phyloP scores from a whole-genome alignment of 805 yeast genomes.

The Teunomyces cretensis region DNA sequence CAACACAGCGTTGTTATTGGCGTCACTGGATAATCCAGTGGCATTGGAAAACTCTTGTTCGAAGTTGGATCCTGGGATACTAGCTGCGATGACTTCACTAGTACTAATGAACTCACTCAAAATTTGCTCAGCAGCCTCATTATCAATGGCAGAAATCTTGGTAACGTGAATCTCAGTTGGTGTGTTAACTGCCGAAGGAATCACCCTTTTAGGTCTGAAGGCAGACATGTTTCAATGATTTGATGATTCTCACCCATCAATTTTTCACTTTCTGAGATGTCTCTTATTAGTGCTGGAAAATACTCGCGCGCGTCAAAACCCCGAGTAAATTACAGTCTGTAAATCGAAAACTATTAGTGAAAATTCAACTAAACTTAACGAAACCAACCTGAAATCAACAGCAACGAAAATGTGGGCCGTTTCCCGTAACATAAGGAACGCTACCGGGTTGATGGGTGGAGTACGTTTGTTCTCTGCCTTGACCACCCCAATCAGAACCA shows the following conservation, averaged over 20 bases:
- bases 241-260: not conserved
- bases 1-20: conserved; percentile 40
- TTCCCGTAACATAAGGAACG: conserved; percentile 6
- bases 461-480: conserved; percentile 12
- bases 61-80: conserved; percentile 23
- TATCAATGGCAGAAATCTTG: conserved; percentile 26
- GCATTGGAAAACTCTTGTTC: conserved; percentile 20
- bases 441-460: conserved; percentile 5
- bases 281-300: conserved; percentile 5
- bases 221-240: conserved; percentile 21
- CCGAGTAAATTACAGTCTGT: not conserved
- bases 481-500: conserved; percentile 10
- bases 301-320: not conserved
- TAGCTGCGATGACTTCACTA: conserved; percentile 36
- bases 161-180: conserved; percentile 44
- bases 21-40: conserved; percentile 32
- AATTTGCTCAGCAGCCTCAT: conserved; percentile 46
- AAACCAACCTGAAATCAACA: not conserved
- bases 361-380: not conserved
- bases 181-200: conserved; percentile 45
- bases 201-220: conserved; percentile 42
- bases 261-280: not conserved
- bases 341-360: not conserved
- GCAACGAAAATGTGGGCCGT: conserved; percentile 6
- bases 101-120: conserved; percentile 42